phyloP scores from a whole-genome alignment of 106 monocot species.

The Iris macrosiphon region DNA sequence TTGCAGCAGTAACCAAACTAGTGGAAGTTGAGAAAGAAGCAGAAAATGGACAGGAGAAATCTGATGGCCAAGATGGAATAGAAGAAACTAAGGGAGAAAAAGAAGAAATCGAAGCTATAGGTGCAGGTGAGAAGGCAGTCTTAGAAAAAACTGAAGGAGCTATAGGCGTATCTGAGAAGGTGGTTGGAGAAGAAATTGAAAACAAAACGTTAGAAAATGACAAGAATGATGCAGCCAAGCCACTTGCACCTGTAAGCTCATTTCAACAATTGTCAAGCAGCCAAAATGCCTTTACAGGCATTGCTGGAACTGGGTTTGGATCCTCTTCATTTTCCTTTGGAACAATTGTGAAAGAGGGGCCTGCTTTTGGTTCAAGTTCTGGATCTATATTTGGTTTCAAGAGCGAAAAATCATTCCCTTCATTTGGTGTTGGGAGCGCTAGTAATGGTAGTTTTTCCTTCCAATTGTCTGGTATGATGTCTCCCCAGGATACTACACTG shows the following conservation, averaged over 20 bases:
- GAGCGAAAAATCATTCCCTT: neutral
- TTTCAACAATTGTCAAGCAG: constrained; percentile 84
- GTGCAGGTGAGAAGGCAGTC: constrained; percentile 9
- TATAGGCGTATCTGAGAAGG: constrained; percentile 19
- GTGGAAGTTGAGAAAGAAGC: constrained; percentile 5
- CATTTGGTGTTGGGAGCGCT: constrained; percentile 30
- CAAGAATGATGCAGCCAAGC: constrained; percentile 10
- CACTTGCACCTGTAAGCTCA: constrained; percentile 39
- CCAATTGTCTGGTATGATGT: constrained; percentile 68
- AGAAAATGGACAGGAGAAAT: neutral
- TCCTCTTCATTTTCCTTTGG: constrained; percentile 78
- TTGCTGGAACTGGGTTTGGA: constrained; percentile 85
- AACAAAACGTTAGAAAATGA: constrained; percentile 1
- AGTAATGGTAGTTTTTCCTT: constrained; percentile 42
- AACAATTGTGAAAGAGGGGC: constrained; percentile 17
- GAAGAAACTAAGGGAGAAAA: neutral
- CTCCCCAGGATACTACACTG: constrained; percentile 23
- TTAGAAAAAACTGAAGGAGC: too few species aligned
- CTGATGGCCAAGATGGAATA: neutral
- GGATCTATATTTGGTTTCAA: constrained; percentile 17
- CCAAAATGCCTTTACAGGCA: constrained; percentile 93
- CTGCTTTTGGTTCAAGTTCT: constrained; percentile 33
- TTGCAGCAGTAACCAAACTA: neutral
- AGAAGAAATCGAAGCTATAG: constrained; percentile 6
- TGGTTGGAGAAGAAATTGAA: constrained; percentile 30